Evolutionary conservation across 2,329 filamentous ascomycete genomes (phyloP).

Genomic region (Atkinsonella hypoxylon): DNA sequence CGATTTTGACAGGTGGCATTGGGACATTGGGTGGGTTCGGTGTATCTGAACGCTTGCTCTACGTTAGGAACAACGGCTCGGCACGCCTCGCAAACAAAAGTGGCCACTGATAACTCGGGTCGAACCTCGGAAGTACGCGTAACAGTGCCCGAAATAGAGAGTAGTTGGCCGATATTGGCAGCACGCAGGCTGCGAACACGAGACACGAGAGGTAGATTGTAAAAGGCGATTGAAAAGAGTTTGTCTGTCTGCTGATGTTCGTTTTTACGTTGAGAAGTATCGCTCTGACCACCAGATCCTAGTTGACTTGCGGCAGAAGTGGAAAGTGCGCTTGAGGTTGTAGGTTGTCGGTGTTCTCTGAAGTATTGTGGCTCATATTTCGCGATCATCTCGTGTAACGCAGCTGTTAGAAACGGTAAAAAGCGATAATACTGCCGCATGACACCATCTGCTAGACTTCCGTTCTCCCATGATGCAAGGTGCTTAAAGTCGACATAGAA

Average conservation of each 20-base stretch:
- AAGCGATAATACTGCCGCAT: constrained; percentile 91
- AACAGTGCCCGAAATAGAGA: constrained; percentile 93
- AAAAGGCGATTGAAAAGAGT: constrained; percentile 85
- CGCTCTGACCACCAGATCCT: constrained; percentile 50
- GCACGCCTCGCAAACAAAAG: constrained; percentile 85
- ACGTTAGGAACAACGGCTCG: constrained; percentile 77
- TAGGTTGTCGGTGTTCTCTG: constrained; percentile 78
- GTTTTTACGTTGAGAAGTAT: constrained; percentile 62
- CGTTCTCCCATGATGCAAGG: constrained; percentile 63
- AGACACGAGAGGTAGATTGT: constrained; percentile 81
- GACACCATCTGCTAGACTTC: constrained; percentile 73
- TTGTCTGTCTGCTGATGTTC: constrained; percentile 97
- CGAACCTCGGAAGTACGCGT: constrained; percentile 95
- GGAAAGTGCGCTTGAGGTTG: constrained; percentile 58
- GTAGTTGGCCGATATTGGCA: constrained; percentile 78
- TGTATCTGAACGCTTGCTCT: constrained; percentile 96
- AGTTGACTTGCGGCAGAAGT: constrained; percentile 54
- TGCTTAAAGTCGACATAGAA: constrained; percentile 84
- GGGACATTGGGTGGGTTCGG: constrained; percentile 90
- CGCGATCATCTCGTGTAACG: constrained; percentile 82
- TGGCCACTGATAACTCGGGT: constrained; percentile 82
- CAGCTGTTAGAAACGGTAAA: constrained; percentile 78
- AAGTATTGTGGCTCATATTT: constrained; percentile 95
- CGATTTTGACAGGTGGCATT: constrained; percentile 82
- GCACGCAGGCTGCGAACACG: constrained; percentile 78